phyloP scores from a whole-genome alignment of 768 basidiomycete genomes.

The Clathrus columnatus region DNA sequence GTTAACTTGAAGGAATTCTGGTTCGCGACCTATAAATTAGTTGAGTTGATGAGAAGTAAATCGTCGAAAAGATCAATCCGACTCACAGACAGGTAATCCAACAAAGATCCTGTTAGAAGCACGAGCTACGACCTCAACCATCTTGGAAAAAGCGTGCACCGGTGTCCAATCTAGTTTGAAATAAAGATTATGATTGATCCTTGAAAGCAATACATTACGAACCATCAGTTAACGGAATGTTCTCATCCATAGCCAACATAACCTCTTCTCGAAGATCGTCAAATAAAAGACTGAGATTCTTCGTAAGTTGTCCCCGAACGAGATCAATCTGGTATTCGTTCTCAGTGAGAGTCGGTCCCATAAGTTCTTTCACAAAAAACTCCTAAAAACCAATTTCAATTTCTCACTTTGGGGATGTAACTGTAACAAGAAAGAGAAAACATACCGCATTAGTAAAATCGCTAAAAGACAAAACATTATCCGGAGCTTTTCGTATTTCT shows the following conservation, averaged over 20 bases:
- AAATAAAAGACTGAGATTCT: background rate
- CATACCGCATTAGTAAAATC: constrained; percentile 5
- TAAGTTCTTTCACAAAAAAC: too few species aligned
- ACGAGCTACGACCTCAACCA: constrained; percentile 29
- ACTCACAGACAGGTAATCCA: constrained; percentile 37
- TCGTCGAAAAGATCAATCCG: background rate
- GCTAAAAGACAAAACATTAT: constrained; percentile 9
- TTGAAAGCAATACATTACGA: background rate
- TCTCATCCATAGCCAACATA: background rate
- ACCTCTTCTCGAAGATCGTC: background rate
- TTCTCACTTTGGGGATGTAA: too few species aligned
- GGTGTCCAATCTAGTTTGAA: background rate
- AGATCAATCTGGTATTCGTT: background rate
- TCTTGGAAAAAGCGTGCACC: constrained; percentile 1
- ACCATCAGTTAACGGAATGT: background rate
- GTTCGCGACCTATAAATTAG: constrained; percentile 28
- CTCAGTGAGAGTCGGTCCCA: too few species aligned
- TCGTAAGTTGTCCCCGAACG: background rate
- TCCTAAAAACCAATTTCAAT: too few species aligned
- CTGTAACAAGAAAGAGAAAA: too few species aligned
- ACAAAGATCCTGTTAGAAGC: constrained; percentile 38
- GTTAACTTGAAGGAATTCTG: constrained; percentile 31
- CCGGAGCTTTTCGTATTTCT: constrained; percentile 7
- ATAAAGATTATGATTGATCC: background rate
- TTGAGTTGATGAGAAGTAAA: constrained; percentile 7